Percentiles rank a stretch among this genome's conserved stretches.
phyloP scores from a whole-genome alignment of 306 rosid species.

The Ochetophila trinervis region DNA sequence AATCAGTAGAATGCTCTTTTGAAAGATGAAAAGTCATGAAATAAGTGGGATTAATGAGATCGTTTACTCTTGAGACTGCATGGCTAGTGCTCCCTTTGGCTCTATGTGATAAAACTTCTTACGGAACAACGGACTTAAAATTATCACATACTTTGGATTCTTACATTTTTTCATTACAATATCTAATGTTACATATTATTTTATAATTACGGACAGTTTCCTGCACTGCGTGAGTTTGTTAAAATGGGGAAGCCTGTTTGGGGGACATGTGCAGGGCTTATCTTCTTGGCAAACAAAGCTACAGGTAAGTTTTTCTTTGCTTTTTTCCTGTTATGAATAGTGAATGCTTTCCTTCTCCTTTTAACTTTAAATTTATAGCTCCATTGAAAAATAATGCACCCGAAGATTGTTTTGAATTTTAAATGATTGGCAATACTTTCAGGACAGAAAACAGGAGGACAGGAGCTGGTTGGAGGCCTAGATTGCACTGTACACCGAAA shows the following conservation, averaged over 20 bases:
- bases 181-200: neutral
- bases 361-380: neutral
- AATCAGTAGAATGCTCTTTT: neutral
- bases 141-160: neutral
- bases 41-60: too few relatives aligned
- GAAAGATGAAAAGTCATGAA: too few relatives aligned
- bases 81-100: neutral
- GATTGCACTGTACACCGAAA: slow-evolving; percentile 93
- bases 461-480: slow-evolving; percentile 84
- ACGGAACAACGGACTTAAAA: neutral
- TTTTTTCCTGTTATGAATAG: slow-evolving; percentile 2
- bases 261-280: slow-evolving; percentile 99
- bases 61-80: too few relatives aligned
- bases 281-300: slow-evolving; percentile 87
- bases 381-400: neutral
- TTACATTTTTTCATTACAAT: neutral
- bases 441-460: slow-evolving; percentile 96
- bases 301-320: slow-evolving; percentile 42
- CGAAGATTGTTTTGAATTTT: slow-evolving; percentile 4
- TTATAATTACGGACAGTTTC: slow-evolving; percentile 51
- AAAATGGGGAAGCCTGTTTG: slow-evolving; percentile 93
- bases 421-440: slow-evolving; percentile 34
- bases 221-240: slow-evolving; percentile 85
- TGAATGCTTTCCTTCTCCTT: neutral
- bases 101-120: too few relatives aligned